Conservation (phyloP, 2,329 filamentous ascomycete species). For the Capronia coronata region DNA sequence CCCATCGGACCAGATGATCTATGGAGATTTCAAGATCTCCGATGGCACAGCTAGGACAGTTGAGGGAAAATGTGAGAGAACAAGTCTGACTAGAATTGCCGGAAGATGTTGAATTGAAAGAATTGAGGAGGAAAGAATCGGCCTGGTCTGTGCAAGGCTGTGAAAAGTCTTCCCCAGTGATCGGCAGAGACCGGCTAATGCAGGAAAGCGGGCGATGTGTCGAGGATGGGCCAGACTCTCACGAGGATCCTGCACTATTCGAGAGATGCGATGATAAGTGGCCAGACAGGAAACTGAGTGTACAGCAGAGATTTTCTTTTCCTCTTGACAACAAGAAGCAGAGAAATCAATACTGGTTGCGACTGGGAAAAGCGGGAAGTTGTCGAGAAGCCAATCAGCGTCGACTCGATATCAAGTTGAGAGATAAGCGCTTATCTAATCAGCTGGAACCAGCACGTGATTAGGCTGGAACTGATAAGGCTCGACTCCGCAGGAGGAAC, state of each 20-base stretch:
- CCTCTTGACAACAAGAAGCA: background rate
- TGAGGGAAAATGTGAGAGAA: too few species aligned
- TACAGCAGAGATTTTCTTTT: conserved; percentile 12
- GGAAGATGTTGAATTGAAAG: too few species aligned
- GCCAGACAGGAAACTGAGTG: background rate
- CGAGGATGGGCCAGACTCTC: background rate
- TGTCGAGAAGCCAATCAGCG: conserved; percentile 16
- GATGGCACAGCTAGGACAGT: too few species aligned
- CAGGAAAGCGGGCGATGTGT: background rate
- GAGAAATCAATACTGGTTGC: conserved; percentile 6
- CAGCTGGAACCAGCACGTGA: conserved; percentile 8
- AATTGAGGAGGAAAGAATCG: background rate
- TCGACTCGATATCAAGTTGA: background rate
- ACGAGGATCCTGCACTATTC: background rate
- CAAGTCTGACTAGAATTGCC: too few species aligned
- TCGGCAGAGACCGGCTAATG: conserved; percentile 18
- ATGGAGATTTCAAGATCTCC: conserved; percentile 1
- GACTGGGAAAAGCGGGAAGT: conserved; percentile 2
- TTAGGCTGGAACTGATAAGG: conserved; percentile 2
- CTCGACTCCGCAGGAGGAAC: too few species aligned
- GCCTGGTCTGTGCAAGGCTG: conserved; percentile 19
- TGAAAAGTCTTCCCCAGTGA: conserved; percentile 12
- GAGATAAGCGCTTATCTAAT: conserved; percentile 21
- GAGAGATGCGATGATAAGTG: conserved; percentile 7
- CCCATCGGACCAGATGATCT: conserved; percentile 15